These are phyloP conservation scores for Rhamnella rubrinervis DNA, from an alignment of 331 rosid genomes.

Conservation along the genomic window DNA sequence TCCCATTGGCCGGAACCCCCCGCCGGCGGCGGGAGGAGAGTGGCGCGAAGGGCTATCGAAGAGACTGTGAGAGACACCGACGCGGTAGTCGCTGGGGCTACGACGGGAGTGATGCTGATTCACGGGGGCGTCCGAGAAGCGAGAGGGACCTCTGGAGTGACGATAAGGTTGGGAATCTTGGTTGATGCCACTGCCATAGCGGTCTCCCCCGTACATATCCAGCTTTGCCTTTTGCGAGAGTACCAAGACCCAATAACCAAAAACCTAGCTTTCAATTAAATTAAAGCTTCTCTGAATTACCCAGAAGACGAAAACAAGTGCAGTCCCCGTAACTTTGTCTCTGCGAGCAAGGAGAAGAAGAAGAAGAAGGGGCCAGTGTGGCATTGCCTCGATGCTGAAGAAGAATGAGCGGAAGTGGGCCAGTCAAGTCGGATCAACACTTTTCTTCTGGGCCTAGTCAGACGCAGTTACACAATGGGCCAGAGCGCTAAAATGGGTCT, in stretches of 20 bases:
- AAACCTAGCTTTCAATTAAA: not conserved
- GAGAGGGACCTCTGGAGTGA: slow-evolving; percentile 55
- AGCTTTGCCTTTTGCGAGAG: slow-evolving; percentile 68
- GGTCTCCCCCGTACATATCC: slow-evolving; percentile 90
- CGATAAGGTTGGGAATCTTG: slow-evolving; percentile 38
- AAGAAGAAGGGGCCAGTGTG: not conserved
- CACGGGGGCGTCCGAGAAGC: slow-evolving; percentile 68
- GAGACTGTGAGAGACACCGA: slow-evolving; percentile 15
- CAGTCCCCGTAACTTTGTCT: too few relatives aligned
- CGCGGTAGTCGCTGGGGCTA: slow-evolving; percentile 49
- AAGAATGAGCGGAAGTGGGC: not conserved
- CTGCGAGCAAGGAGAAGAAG: not conserved
- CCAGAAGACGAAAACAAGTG: not conserved
- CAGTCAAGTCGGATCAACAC: not conserved
- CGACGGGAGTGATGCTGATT: slow-evolving; percentile 38
- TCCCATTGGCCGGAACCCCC: slow-evolving; percentile 31
- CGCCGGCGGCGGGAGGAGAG: slow-evolving; percentile 19
- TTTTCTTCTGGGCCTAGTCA: not conserved
- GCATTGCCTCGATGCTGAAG: not conserved
- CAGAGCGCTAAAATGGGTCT: too few relatives aligned
- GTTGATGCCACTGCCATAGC: slow-evolving; percentile 48
- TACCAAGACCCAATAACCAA: slow-evolving; percentile 30
- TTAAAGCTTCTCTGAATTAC: not conserved
- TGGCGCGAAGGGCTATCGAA: slow-evolving; percentile 41
- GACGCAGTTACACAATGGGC: too few relatives aligned